These are phyloP conservation scores for Pythium phragmiticola DNA, from an alignment of 352 stramenopile species.

Conservation along the genomic window DNA sequence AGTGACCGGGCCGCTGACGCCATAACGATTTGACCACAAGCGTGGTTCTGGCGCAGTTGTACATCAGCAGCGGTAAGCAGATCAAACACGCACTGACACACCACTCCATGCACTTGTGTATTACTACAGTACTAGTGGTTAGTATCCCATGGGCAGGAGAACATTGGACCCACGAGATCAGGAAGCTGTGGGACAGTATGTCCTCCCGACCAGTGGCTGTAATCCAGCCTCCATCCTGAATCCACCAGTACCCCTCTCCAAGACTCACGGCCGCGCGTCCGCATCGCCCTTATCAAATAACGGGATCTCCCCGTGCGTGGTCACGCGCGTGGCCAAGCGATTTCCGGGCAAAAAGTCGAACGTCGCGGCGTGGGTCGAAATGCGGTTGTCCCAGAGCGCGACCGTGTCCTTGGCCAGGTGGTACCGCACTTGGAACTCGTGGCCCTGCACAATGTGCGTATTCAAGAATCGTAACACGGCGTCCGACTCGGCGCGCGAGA, in stretches of 20 bases:
- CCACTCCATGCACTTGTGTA: too few relatives aligned
- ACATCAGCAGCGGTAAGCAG: too few relatives aligned
- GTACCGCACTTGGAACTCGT: conserved; percentile 43
- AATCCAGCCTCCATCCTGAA: too few relatives aligned
- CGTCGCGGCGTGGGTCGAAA: conserved; percentile 33
- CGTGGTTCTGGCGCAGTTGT: too few relatives aligned
- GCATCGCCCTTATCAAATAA: conserved; percentile 14
- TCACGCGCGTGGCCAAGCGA: conserved; percentile 36
- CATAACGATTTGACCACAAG: too few relatives aligned
- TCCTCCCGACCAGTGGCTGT: too few relatives aligned
- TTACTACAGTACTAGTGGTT: too few relatives aligned
- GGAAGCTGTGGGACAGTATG: too few relatives aligned
- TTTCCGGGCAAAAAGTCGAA: conserved; percentile 43
- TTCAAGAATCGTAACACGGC: conserved; percentile 24
- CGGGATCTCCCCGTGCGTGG: conserved; percentile 33
- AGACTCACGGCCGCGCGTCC: background rate
- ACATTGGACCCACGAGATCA: too few relatives aligned
- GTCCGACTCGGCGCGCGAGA: conserved; percentile 42
- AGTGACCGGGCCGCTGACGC: too few relatives aligned
- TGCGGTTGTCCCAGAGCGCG: conserved; percentile 38
- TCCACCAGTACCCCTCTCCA: background rate
- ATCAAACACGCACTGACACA: too few relatives aligned
- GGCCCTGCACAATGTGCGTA: conserved; percentile 31
- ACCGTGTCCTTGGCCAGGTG: conserved; percentile 33
- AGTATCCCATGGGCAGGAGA: too few relatives aligned